Evolutionary conservation across 2,329 filamentous ascomycete genomes (phyloP).

Genomic region (Ceratocystiopsis brevicomis): DNA sequence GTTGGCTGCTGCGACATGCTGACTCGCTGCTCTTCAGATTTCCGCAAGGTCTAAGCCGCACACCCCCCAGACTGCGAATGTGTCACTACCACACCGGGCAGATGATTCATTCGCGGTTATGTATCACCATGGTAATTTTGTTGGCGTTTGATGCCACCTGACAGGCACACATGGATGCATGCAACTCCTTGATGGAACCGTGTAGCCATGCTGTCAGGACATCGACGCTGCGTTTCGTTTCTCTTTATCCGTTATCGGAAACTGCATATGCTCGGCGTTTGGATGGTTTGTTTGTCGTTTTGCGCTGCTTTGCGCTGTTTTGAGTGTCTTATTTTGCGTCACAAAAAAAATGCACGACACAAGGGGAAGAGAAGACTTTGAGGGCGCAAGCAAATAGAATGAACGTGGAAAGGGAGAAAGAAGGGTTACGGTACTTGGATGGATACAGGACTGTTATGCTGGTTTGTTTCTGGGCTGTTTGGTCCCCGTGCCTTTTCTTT

Average conservation of each 20-base stretch:
- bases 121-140: conserved; percentile 4
- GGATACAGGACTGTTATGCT: neutral
- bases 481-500: neutral
- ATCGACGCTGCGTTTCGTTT: neutral
- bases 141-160: too few species aligned
- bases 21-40: conserved; percentile 23
- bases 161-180: too few species aligned
- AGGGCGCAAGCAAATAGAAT: conserved; percentile 5
- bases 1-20: neutral
- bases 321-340: neutral
- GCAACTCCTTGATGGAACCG: too few species aligned
- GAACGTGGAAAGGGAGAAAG: neutral
- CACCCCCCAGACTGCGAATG: neutral
- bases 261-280: conserved; percentile 2
- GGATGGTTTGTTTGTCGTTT: neutral
- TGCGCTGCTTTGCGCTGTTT: neutral
- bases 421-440: neutral
- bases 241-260: neutral
- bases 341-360: neutral
- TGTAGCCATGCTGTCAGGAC: too few species aligned
- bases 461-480: neutral
- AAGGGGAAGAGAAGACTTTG: neutral
- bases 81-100: neutral
- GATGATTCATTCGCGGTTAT: neutral
- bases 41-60: conserved; percentile 33